Evolutionary conservation across 2,329 filamentous ascomycete species (phyloP), one percentile per base, ranked within the genome.

Genomic region (Ploettnerulaceae sp.): DNA sequence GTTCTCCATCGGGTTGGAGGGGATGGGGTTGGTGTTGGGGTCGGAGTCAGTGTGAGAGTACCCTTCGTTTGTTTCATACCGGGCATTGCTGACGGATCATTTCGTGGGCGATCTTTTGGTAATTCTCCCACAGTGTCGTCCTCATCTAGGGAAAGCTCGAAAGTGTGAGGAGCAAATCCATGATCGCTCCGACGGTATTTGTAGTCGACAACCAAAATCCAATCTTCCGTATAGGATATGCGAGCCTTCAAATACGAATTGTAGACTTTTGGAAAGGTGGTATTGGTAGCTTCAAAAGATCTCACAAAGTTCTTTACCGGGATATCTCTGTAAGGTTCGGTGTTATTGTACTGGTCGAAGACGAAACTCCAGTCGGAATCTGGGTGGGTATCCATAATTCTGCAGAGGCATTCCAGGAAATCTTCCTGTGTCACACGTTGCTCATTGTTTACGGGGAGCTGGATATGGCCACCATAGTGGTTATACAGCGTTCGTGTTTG

Each of bases 311-410:
- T 15, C 18, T 29, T 45, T 6, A 14, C 5, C 14, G 7, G 2
- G 7, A 15, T 29, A 2, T 37, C 15, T 17, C 37, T 45, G 33
- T 14, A 37, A 5, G 11, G 24, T 28, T 48, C 45, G 7, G 37
- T 25, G 24, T 51, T 42, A 9, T 44, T 25, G 39, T 47, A 54
- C 26, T 51, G 51, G 17, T 52, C 49, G 15, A 54, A 39, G 12
- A 45, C 26, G 28, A 49, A 49, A 7, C 18, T 18, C 45, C 45
- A 51, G 7, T 47, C 37, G 0, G 15, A 31, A 32, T 41, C 24
- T 7, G 26, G 17, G 14, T 47, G 29, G 8, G 45, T n/a, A 17
- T 35, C 24, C 14, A 53, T 2, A 50, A 18, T 7, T 31, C 11
- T 14, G 36, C 14, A 9, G 45, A 48, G 11, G 37, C 28, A 2